phyloP scores from a whole-genome alignment of 2,329 filamentous ascomycete genomes.

The Cercospora janseana region DNA sequence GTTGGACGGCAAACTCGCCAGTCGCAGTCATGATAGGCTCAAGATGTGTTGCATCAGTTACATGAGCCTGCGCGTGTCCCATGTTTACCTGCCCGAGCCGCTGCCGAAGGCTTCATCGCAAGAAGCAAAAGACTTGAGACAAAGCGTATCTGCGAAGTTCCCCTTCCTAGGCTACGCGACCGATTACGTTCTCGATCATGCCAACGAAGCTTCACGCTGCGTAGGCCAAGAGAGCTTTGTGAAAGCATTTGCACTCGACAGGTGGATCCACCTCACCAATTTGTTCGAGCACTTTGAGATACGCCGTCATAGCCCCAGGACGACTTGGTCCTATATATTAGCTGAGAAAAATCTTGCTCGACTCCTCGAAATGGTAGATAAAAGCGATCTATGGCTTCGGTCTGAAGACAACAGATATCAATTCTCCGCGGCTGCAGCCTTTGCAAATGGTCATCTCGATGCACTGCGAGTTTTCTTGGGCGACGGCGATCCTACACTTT shows the following conservation, averaged over 20 bases:
- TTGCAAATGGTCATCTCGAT: slow-evolving; percentile 7
- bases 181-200: slow-evolving; percentile 16
- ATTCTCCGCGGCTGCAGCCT: slow-evolving; percentile 18
- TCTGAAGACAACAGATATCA: no score
- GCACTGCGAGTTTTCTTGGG: neutral
- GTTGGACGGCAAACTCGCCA: neutral
- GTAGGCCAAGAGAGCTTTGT: neutral
- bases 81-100: neutral
- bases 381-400: no score
- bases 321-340: slow-evolving; percentile 40
- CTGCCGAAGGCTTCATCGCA: slow-evolving; percentile 1
- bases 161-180: slow-evolving; percentile 1
- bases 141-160: slow-evolving; percentile 31
- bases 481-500: neutral
- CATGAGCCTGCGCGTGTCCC: neutral
- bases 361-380: slow-evolving; percentile 8
- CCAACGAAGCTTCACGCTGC: neutral
- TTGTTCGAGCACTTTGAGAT: slow-evolving; percentile 32
- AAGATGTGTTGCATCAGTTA: slow-evolving; percentile 21
- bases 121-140: slow-evolving; percentile 19
- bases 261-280: slow-evolving; percentile 39
- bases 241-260: slow-evolving; percentile 1
- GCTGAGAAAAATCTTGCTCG: slow-evolving; percentile 33
- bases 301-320: slow-evolving; percentile 30
- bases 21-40: slow-evolving; percentile 24